Conservation (phyloP, 208 protist species). For the Novymonas esmeraldas region DNA sequence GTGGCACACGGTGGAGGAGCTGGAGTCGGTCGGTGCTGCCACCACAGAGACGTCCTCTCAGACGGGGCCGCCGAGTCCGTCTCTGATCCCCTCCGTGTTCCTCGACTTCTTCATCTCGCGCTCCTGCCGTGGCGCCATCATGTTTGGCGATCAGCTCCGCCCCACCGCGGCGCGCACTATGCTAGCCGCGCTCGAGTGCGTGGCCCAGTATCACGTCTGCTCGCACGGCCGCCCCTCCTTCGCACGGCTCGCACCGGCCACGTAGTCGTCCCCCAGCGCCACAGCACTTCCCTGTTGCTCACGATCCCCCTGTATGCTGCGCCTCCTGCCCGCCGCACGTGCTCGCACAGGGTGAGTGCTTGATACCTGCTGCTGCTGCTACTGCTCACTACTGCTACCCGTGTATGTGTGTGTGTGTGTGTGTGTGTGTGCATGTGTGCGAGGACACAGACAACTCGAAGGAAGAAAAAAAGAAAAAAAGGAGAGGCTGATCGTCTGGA, state of each 20-base stretch:
- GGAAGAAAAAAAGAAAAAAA: not conserved
- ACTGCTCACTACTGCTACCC: too few relatives aligned
- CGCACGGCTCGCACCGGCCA: slow-evolving; percentile 24
- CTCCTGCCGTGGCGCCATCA: slow-evolving; percentile 80
- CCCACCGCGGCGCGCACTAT: slow-evolving; percentile 22
- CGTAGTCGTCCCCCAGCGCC: too few relatives aligned
- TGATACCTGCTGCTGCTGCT: too few relatives aligned
- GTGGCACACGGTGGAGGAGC: slow-evolving; percentile 57
- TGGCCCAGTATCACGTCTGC: slow-evolving; percentile 68
- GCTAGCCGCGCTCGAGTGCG: slow-evolving; percentile 31
- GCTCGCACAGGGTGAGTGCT: too few relatives aligned
- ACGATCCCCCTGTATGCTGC: too few relatives aligned
- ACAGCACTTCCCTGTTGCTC: too few relatives aligned
- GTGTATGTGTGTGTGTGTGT: too few relatives aligned
- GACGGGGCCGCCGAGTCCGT: not conserved
- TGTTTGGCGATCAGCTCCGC: slow-evolving; percentile 70
- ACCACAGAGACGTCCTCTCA: not conserved
- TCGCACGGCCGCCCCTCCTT: slow-evolving; percentile 76
- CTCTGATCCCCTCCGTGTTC: slow-evolving; percentile 55
- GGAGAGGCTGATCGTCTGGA: not conserved
- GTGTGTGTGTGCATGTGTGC: too few relatives aligned
- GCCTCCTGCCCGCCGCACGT: too few relatives aligned
- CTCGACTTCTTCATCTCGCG: slow-evolving; percentile 74
- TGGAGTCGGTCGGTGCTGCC: slow-evolving; percentile 31
- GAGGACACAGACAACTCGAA: not conserved